phyloP scores from a whole-genome alignment of 169 alveolate genomes.

The Plasmodium gonderi region DNA sequence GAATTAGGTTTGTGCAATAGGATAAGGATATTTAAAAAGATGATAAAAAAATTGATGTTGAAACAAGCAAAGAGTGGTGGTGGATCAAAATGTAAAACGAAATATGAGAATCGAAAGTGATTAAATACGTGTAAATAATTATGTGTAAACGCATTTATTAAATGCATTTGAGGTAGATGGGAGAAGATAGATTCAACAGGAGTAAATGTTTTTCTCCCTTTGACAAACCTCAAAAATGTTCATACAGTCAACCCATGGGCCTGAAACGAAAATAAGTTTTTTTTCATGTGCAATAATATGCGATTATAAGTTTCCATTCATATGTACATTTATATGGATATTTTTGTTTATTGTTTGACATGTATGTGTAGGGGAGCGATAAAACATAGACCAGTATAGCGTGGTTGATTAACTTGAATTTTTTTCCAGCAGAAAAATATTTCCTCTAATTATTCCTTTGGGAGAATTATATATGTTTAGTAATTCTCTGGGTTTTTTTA shows the following conservation, averaged over 20 bases:
- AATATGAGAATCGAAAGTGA: too few species aligned
- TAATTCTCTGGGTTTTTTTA: constrained; percentile 74
- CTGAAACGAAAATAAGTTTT: constrained; percentile 3
- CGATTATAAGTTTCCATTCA: neutral
- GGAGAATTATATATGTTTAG: constrained; percentile 76
- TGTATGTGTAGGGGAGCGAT: neutral
- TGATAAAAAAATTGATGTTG: too few species aligned
- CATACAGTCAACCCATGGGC: constrained; percentile 73
- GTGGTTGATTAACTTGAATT: constrained; percentile 22
- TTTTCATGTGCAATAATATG: neutral
- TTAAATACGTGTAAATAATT: too few species aligned
- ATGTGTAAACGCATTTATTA: neutral
- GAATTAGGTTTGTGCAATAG: neutral
- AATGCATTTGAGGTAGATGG: neutral
- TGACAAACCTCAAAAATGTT: constrained; percentile 37
- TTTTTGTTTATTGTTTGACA: neutral
- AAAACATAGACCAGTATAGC: neutral
- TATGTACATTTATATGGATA: neutral
- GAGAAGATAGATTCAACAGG: neutral
- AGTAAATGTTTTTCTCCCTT: neutral
- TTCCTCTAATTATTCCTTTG: constrained; percentile 77
- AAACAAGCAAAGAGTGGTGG: neutral
- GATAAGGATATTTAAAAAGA: too few species aligned
- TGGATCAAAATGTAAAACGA: too few species aligned
- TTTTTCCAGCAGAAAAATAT: constrained; percentile 42